These are phyloP conservation scores for Mycena alexandri DNA, from an alignment of 768 basidiomycete species.

Conservation along the genomic window DNA sequence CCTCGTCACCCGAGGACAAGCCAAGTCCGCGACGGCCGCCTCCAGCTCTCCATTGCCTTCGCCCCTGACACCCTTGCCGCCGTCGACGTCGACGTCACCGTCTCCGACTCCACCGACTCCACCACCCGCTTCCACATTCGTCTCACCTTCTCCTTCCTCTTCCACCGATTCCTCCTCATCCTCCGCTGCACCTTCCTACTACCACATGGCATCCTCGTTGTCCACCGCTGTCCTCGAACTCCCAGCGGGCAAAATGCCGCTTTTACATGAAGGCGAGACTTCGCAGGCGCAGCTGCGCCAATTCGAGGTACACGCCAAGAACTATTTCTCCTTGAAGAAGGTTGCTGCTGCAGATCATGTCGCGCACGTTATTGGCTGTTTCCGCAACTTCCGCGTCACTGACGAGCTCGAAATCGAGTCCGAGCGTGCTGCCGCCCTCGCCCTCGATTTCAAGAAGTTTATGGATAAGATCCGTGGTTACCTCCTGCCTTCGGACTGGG, in stretches of 20 bases:
- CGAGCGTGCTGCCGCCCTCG: background rate
- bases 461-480: background rate
- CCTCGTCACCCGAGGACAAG: background rate
- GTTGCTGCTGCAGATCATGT: background rate
- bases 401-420: background rate
- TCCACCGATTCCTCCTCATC: background rate
- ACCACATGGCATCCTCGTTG: no score
- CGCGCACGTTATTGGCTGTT: background rate
- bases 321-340: background rate
- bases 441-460: background rate
- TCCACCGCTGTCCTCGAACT: background rate
- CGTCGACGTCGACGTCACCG: no score
- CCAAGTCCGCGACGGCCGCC: background rate
- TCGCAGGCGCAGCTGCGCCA: background rate
- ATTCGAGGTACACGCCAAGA: background rate
- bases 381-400: background rate
- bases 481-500: no score
- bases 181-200: background rate
- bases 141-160: no score
- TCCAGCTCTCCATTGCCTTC: background rate
- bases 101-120: no score
- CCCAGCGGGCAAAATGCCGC: background rate
- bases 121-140: background rate
- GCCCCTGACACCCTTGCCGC: no score
- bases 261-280: background rate